Conservation (phyloP, 768 basidiomycete species). For the Serendipita sp. region DNA sequence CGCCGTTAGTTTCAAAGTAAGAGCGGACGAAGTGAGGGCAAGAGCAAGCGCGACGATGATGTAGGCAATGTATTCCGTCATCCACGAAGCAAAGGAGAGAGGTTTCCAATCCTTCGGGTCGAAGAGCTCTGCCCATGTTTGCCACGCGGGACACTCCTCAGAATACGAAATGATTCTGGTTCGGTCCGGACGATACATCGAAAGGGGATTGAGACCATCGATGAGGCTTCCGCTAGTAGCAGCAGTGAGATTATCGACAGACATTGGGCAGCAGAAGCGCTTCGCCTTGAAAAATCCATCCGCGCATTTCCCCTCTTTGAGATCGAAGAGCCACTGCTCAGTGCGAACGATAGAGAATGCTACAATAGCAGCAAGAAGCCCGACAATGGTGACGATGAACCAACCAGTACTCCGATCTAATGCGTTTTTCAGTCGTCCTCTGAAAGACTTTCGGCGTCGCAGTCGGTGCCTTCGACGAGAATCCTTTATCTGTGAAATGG, state of each 20-base stretch:
- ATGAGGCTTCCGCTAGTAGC: not conserved
- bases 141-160: conserved; percentile 51
- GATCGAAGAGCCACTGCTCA: conserved; percentile 82
- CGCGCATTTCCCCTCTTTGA: conserved; percentile 80
- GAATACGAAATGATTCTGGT: conserved; percentile 12
- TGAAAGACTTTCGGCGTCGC: conserved; percentile 49
- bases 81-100: conserved; percentile 23
- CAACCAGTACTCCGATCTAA: conserved; percentile 74
- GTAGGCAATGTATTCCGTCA: conserved; percentile 54
- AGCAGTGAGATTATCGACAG: not conserved
- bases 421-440: conserved; percentile 44
- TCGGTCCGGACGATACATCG: not conserved
- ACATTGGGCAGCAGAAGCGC: conserved; percentile 61
- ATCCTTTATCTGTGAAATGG: conserved; percentile 54
- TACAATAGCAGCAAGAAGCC: conserved; percentile 66
- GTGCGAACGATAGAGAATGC: conserved; percentile 76
- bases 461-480: conserved; percentile 65
- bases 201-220: conserved; percentile 12
- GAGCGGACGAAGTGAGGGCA: conserved; percentile 52
- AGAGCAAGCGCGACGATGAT: conserved; percentile 62
- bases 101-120: conserved; percentile 19
- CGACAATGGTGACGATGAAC: conserved; percentile 79
- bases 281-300: conserved; percentile 55
- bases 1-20: conserved; percentile 76
- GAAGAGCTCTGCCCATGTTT: conserved; percentile 53